A percentile compares a stretch with the other conserved stretches of the same genome.
These are phyloP conservation scores for Phalaenopsis equestris DNA, from an alignment of 106 monocot species.

Conservation along the genomic window DNA sequence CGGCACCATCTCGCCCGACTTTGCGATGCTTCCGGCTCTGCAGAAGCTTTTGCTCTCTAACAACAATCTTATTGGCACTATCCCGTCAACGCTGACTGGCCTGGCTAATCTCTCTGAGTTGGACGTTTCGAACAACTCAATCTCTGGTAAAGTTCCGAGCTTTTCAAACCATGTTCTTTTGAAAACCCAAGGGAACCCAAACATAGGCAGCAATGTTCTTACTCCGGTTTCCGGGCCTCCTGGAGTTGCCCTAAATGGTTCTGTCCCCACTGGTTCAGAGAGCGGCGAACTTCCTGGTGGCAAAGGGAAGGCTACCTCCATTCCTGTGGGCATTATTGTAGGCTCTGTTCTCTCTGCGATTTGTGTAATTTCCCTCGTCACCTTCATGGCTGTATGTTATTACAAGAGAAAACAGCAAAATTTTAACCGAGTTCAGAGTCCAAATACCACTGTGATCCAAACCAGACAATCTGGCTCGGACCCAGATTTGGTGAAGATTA, in stretches of 20 bases:
- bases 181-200: conserved; percentile 38
- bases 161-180: conserved; percentile 32
- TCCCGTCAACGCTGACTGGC: conserved; percentile 25
- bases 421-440: conserved; percentile 30
- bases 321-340: conserved; percentile 18
- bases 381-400: conserved; percentile 21
- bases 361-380: conserved; percentile 13
- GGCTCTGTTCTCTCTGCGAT: conserved; percentile 26
- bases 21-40: conserved; percentile 31
- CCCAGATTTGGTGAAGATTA: conserved; percentile 36
- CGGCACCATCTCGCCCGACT: conserved; percentile 41
- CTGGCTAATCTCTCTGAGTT: conserved; percentile 30
- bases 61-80: conserved; percentile 50
- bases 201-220: conserved; percentile 18
- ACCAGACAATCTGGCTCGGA: conserved; percentile 34
- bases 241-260: neutral
- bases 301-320: conserved; percentile 12
- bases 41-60: conserved; percentile 38
- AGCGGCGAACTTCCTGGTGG: neutral
- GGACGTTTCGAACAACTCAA: conserved; percentile 43
- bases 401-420: conserved; percentile 26
- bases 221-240: neutral
- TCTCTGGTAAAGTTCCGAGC: conserved; percentile 35
- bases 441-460: conserved; percentile 38
- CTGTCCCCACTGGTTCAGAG: neutral